These are phyloP conservation scores for Cercophora sp. DNA, from an alignment of 495 filamentous ascomycete species.

Conservation along the genomic window DNA sequence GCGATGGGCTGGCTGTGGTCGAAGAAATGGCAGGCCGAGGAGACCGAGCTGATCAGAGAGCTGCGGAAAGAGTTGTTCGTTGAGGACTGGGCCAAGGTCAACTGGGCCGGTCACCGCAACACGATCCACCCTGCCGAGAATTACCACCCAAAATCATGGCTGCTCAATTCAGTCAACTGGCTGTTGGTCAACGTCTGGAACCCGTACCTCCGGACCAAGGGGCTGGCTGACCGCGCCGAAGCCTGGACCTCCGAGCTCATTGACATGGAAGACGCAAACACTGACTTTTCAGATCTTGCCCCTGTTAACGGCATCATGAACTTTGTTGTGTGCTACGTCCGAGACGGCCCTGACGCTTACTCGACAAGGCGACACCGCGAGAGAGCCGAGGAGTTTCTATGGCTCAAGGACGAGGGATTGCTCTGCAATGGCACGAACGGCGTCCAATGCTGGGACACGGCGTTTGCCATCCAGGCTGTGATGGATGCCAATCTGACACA, in stretches of 20 bases:
- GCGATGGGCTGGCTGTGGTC: constrained; percentile 91
- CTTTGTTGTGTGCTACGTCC: constrained; percentile 73
- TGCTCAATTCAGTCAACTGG: constrained; percentile 74
- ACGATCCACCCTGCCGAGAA: constrained; percentile 76
- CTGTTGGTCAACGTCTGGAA: constrained; percentile 72
- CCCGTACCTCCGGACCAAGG: constrained; percentile 61
- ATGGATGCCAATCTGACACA: constrained; percentile 73
- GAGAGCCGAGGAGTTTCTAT: constrained; percentile 78
- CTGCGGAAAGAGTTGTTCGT: constrained; percentile 83
- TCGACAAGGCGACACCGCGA: constrained; percentile 76
- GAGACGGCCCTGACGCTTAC: constrained; percentile 73
- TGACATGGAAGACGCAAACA: constrained; percentile 84
- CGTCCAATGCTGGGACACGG: constrained; percentile 93
- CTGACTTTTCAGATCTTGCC: constrained; percentile 78
- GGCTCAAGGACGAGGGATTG: constrained; percentile 91
- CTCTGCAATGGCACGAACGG: constrained; percentile 94
- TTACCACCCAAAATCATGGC: constrained; percentile 85
- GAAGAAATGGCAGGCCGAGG: constrained; percentile 65
- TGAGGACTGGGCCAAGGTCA: constrained; percentile 70
- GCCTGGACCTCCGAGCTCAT: constrained; percentile 69
- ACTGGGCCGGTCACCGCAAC: constrained; percentile 76
- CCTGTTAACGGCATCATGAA: constrained; percentile 92
- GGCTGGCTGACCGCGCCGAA: constrained; percentile 62
- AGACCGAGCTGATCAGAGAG: constrained; percentile 64
- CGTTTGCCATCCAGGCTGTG: constrained; percentile 79